Conservation (phyloP, 1,284 basidiomycete genomes). For the Irpex rosettiformis region DNA sequence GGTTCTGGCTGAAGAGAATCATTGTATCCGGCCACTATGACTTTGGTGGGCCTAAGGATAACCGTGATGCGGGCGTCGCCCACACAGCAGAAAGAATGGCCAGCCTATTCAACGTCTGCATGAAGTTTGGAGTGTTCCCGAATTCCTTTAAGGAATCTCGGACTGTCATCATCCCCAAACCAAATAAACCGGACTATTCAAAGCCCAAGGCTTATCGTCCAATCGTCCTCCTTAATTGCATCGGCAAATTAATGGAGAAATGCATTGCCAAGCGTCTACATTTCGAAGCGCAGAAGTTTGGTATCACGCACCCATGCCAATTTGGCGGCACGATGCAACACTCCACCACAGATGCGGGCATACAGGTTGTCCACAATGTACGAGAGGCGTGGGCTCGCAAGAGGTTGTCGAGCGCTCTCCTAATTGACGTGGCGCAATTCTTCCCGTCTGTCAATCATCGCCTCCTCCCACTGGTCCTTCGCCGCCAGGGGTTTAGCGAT, state of each 20-base stretch:
- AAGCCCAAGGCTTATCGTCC: slow-evolving; percentile 20
- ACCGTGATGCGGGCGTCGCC: not conserved
- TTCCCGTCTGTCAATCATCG: slow-evolving; percentile 15
- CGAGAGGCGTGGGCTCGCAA: slow-evolving; percentile 7
- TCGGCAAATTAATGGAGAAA: slow-evolving; percentile 24
- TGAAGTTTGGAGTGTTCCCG: slow-evolving; percentile 2
- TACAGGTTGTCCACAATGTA: slow-evolving; percentile 14
- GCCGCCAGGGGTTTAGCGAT: slow-evolving; percentile 8
- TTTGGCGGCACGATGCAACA: slow-evolving; percentile 23
- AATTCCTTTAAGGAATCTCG: slow-evolving; percentile 6
- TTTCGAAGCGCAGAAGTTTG: slow-evolving; percentile 13
- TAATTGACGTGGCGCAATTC: slow-evolving; percentile 15
- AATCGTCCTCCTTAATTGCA: slow-evolving; percentile 22
- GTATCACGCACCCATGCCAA: slow-evolving; percentile 20
- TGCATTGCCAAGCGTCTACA: slow-evolving; percentile 16
- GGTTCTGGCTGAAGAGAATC: slow-evolving; percentile 8
- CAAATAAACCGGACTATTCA: slow-evolving; percentile 15
- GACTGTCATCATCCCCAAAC: slow-evolving; percentile 15
- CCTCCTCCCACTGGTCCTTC: not conserved
- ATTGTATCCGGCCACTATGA: not conserved
- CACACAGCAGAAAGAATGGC: not conserved
- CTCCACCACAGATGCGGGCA: slow-evolving; percentile 17
- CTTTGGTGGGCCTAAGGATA: not conserved
- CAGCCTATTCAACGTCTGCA: slow-evolving; percentile 2
- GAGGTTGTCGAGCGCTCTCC: slow-evolving; percentile 3